Base-by-base conservation (phyloP, 164 flowering plant species). In the Protea cynaroides region DNA sequence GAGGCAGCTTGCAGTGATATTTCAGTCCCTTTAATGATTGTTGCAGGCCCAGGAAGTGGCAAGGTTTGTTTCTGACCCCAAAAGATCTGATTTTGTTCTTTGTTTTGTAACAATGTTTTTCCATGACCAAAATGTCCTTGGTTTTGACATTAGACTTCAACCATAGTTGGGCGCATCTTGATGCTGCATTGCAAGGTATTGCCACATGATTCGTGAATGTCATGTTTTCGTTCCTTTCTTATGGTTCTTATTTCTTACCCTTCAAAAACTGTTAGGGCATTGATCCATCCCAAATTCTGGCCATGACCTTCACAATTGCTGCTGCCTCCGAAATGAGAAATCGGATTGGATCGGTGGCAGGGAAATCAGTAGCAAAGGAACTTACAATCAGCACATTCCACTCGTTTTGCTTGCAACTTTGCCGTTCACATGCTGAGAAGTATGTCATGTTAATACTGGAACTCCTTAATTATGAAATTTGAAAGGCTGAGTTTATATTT, bases 21-120 rank as follows among this genome's bases (percentile, higher is more conserved):
- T 59, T 82, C 90, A 47, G 69, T 69, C 54, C 98, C 98, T 49
- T 73, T 90, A 59, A 81, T 93, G 87, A 87, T 93, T 75, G 78
- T 88, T 70, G 98, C 98, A 75, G 98, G 98, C 68, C 98, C 98
- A 22, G 98, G 98, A 79, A 93, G 98, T 72, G 98, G 98, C 64
- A 93, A 93, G 97, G 98, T 90, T 58, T 40, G 49, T 50, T 34
- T 29, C 54, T 19, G 17, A 40, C 62, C 13, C 56, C 2, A 25
- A 65, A 36, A 21, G 43, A 8, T 7, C 10, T 63, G 11, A 8
- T 29, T 59, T 64, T 54, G 52, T 22, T 15, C 8, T 63, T 60
- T 40, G 13, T 53, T 58, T 7, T 67, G 36, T 12, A 7, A 43
- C 18, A 15, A 60, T 58, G 29, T 36, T 47, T 43, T 25, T 7